Base-by-base conservation (phyloP, 495 filamentous ascomycete genomes). In the Parmelia sp. region DNA sequence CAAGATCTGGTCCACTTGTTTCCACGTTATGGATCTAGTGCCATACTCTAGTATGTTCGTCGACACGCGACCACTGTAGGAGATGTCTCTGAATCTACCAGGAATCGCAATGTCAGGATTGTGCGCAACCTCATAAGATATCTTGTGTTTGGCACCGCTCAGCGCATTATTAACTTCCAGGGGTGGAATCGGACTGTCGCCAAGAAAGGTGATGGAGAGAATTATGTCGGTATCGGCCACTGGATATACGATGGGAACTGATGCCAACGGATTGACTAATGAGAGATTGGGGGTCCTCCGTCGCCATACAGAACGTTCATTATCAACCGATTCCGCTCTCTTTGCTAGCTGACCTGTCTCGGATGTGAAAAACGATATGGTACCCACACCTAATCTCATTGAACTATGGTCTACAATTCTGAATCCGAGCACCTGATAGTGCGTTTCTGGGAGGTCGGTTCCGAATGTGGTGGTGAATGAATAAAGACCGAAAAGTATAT, bases 361-460 rank as follows among this genome's bases (percentile, higher is more conserved):
- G 25, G 37, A 33, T 12, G 17, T 42, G 27, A 33, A 57, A 33
- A 57, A 63, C 19, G 61, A n/a, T 36, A 63, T 35, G 10, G 61
- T 57, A 8, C 39, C 61, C 6, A 57, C 61, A 36, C 61, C 53
- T n/a, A 63, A 15, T 1, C 56, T 45, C 17, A 21, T 55, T 23
- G 40, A 4, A 23, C 0, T 1, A 0, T 40, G 4, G 21, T 45
- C 25, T 8, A 63, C 1, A 6, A 63, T 29, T 11, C 51, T 39
- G 29, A 36, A 63, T n/a, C 51, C 61, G 49, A 63, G 39, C 11
- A 33, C 39, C 39, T 63, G 47, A 47, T 33, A 63, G 19, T 63
- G 61, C 19, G 61, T 15, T 25, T 4, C 31, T 1, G 0, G 2
- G 19, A 33, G 8, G 3, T 45, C 33, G 1, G 11, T 27, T 31